A percentile compares a stretch with the other conserved stretches of the same genome.
Conservation (phyloP, 2,329 filamentous ascomycete genomes). For the Trichoderma sp. region DNA sequence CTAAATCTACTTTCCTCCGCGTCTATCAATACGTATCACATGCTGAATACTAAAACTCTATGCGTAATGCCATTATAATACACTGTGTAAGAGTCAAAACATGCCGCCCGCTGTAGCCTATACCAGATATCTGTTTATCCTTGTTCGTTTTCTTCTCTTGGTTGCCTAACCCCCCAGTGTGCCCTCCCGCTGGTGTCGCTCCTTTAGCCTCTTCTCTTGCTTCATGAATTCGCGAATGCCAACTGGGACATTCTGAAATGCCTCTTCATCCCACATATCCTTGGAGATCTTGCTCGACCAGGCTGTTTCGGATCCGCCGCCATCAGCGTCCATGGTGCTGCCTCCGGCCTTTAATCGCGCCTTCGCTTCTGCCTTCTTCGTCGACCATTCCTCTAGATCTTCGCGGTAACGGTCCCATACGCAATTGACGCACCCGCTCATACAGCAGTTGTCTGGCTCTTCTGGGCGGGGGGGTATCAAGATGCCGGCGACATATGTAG, state of each 20-base stretch:
- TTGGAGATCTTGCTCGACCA: conserved; percentile 50
- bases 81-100: neutral
- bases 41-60: neutral
- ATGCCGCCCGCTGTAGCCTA: neutral
- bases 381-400: conserved; percentile 87
- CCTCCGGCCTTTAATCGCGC: conserved; percentile 45
- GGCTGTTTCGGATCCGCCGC: conserved; percentile 69
- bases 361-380: conserved; percentile 66
- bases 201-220: conserved; percentile 86
- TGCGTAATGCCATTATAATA: neutral
- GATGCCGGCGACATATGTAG: conserved; percentile 74
- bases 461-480: conserved; percentile 79
- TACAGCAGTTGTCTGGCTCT: conserved; percentile 98
- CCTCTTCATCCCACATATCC: conserved; percentile 64
- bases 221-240: conserved; percentile 98
- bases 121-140: neutral
- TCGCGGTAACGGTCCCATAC: conserved; percentile 93
- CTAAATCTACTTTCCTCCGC: neutral
- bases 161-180: conserved; percentile 13
- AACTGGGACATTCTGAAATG: conserved; percentile 83
- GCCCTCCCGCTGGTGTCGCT: conserved; percentile 66
- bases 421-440: conserved; percentile 97
- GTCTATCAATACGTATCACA: neutral
- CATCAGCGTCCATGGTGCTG: conserved; percentile 76
- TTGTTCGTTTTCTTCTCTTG: neutral